These are phyloP conservation scores for Acanthamoeba triangularis DNA, from an alignment of 208 protist genomes.

Conservation along the genomic window DNA sequence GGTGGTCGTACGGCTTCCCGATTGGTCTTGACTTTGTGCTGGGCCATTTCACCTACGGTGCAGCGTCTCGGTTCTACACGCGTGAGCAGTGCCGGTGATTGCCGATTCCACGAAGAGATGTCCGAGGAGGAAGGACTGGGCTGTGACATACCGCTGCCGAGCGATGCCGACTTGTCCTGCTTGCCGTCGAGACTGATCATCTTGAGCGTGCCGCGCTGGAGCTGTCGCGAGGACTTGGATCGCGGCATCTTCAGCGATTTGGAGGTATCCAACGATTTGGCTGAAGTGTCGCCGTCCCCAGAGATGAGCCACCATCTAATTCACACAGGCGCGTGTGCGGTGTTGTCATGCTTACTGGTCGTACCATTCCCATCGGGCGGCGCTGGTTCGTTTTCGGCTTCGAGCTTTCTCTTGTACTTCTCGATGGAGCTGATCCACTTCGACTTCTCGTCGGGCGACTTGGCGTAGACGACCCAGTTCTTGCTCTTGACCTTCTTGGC, in stretches of 20 bases:
- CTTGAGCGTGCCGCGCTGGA: slow-evolving; percentile 14
- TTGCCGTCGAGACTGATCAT: neutral
- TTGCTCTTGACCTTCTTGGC: slow-evolving; percentile 35
- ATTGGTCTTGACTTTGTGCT: neutral
- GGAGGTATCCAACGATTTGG: neutral
- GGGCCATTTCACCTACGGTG: neutral
- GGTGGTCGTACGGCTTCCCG: neutral
- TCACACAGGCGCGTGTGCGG: neutral
- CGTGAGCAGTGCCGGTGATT: neutral
- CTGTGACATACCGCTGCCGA: neutral
- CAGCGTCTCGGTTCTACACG: neutral
- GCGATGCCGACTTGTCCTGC: neutral
- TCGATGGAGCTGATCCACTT: slow-evolving; percentile 59
- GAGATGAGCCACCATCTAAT: neutral
- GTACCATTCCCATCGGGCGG: neutral
- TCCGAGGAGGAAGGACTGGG: neutral
- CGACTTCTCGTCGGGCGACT: slow-evolving; percentile 12
- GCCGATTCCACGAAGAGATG: neutral
- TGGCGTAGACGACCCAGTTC: slow-evolving; percentile 64
- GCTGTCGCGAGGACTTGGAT: slow-evolving; percentile 10
- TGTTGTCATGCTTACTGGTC: neutral
- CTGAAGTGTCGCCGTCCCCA: neutral
- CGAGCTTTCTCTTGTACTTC: slow-evolving; percentile 58
- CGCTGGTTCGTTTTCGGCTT: neutral
- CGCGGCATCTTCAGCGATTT: slow-evolving; percentile 34